Base-by-base conservation (phyloP, 139 green algal species). In the Chlamydomonas sp. region DNA sequence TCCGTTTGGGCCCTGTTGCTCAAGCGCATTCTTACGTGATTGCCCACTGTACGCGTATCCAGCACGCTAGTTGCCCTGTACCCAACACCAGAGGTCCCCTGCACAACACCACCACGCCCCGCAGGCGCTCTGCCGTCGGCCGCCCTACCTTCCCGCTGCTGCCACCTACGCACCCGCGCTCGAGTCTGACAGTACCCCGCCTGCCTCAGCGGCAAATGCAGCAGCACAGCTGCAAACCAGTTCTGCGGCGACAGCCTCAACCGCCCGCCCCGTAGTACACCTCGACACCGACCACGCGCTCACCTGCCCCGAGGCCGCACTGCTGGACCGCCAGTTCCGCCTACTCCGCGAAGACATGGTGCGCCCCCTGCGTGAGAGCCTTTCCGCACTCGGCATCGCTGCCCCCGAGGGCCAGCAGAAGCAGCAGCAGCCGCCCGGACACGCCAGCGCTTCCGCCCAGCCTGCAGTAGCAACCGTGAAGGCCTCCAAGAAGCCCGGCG, bases 281-380 rank as follows among this genome's bases (percentile, higher is more conserved):
- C 3, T 4, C 10, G 67, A 4, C 10, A 15, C 7, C 10, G 49
- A 18, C 4, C 49, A 71, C 69, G 10, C 71, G 10, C 73, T 18
- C 1, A 0, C 66, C 66, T 16, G 80, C n/a, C 82, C 77, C 77
- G 90, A 94, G 71, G 90, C 90, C 2, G 76, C 63, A 0, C 79
- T 92, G 61, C 87, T 95, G 69, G 92, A 95, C 88, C 76, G 89
- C 6, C 88, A 93, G 63, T 95, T 95, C 87, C 79, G 92, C 18
- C 87, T 95, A 77, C 87, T 93, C 64, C 49, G 92, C 1, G 92
- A 95, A 31, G 90, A 95, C 78, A 88, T 93, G 77, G 78, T 93
- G 72, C 80, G 67, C 16, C 85, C 86, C 14, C 87, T 95, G 62
- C 76, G 92, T 0, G 12, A 86, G 63, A 78, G 72, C 20, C 78